A percentile compares a stretch with the other conserved stretches of the same genome.
Conservation (phyloP, 257 asterid genomes). For the Salvia miltiorrhiza region DNA sequence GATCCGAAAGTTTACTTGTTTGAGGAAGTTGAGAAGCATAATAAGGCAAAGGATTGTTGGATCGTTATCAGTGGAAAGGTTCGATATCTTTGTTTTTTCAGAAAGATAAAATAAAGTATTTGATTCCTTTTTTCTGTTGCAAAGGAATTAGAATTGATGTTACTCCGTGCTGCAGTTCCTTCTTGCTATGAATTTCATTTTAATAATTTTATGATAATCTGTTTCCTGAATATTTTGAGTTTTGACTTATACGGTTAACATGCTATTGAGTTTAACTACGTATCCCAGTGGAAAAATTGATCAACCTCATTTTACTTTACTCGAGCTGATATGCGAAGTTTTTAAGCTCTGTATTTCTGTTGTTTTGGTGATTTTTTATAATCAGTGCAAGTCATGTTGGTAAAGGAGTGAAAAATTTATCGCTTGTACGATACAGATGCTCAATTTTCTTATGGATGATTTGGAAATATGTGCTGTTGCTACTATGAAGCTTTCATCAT, state of each 20-base stretch:
- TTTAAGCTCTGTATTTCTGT: too few species aligned
- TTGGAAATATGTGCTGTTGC: not conserved
- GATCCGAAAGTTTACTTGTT: conserved; percentile 50
- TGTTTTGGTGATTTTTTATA: not conserved
- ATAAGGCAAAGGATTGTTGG: conserved; percentile 86
- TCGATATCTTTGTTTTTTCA: conserved; percentile 9
- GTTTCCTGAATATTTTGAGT: not conserved
- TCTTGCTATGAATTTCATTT: not conserved
- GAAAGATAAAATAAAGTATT: not conserved
- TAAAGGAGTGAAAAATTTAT: not conserved
- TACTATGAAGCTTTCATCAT: not conserved
- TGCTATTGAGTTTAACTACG: conserved; percentile 1
- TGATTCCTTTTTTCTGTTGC: not conserved
- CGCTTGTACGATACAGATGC: not conserved
- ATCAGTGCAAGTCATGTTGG: not conserved
- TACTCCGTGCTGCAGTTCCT: not conserved
- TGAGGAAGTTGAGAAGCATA: conserved; percentile 78
- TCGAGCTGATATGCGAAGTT: not conserved
- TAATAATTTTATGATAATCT: not conserved
- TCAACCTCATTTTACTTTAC: not conserved
- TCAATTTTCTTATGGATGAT: not conserved
- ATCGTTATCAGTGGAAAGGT: conserved; percentile 82
- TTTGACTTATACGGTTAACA: not conserved
- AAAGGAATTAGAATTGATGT: not conserved
- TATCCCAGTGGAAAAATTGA: not conserved